Evolutionary conservation across 2,329 filamentous ascomycete genomes (phyloP).

Genomic region (Ophiostoma perfectum): DNA sequence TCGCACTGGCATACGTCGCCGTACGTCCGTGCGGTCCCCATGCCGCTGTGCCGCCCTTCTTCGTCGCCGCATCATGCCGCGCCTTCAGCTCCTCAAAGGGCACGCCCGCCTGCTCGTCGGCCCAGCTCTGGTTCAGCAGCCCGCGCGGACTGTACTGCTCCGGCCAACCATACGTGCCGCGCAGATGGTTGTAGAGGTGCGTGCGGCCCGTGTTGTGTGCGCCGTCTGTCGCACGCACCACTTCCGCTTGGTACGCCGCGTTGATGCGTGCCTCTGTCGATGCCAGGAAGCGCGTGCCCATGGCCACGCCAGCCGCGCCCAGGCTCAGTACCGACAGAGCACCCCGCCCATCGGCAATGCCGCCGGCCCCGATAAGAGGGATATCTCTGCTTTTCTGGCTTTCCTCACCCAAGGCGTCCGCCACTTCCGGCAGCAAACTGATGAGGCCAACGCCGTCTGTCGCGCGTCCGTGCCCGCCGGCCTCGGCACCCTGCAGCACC

Average conservation of each 20-base stretch:
- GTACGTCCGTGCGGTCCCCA: constrained; percentile 29
- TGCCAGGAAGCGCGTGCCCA: constrained; percentile 62
- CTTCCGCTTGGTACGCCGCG: constrained; percentile 40
- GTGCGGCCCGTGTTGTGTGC: constrained; percentile 39
- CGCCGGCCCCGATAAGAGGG: constrained; percentile 53
- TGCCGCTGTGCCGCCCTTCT: constrained; percentile 31
- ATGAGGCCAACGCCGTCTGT: constrained; percentile 49
- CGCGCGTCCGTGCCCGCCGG: constrained; percentile 56
- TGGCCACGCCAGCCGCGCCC: constrained; percentile 49
- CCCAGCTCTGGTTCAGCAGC: constrained; percentile 39
- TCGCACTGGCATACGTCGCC: constrained; percentile 25
- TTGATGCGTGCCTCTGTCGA: constrained; percentile 37
- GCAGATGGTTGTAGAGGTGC: constrained; percentile 41
- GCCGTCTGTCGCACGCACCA: constrained; percentile 39
- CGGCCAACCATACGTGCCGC: constrained; percentile 42
- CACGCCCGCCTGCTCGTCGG: constrained; percentile 38
- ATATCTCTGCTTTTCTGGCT: constrained; percentile 28
- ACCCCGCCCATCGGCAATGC: constrained; percentile 52
- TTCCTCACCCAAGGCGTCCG: constrained; percentile 38
- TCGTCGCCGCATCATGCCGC: constrained; percentile 37
- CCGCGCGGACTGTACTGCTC: constrained; percentile 38
- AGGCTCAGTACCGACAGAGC: constrained; percentile 51
- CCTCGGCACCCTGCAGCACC: constrained; percentile 59
- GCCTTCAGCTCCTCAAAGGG: constrained; percentile 40
- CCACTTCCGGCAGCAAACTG: constrained; percentile 53